Evolutionary conservation across 345 rosid genomes (phyloP).

Genomic region (Aegle marmelos): DNA sequence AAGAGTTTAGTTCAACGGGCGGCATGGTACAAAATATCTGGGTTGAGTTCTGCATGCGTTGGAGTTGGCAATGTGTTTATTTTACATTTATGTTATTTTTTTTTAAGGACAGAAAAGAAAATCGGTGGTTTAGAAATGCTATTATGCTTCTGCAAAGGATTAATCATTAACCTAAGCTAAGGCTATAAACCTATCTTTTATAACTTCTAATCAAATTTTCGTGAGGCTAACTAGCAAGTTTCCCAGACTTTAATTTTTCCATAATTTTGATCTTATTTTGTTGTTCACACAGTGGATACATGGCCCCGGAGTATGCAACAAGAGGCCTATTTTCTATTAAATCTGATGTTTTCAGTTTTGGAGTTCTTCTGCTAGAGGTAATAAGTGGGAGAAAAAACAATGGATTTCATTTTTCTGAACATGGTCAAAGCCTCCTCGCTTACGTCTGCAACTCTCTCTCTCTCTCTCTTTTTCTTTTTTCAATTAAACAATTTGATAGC

Average conservation of each 20-base stretch:
- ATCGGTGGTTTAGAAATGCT: too few relatives aligned
- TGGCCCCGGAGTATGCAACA: slow-evolving; percentile 41
- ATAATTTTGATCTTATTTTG: background rate
- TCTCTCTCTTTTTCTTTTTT: background rate
- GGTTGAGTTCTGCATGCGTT: too few relatives aligned
- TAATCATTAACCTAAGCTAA: too few relatives aligned
- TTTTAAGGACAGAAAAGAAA: too few relatives aligned
- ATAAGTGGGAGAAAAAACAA: slow-evolving; percentile 34
- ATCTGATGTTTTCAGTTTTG: slow-evolving; percentile 45
- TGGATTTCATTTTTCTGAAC: slow-evolving; percentile 22
- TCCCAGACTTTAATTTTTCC: background rate
- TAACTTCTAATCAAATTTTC: too few relatives aligned
- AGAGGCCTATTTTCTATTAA: slow-evolving; percentile 37
- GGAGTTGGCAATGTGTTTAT: too few relatives aligned
- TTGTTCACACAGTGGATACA: slow-evolving; percentile 24
- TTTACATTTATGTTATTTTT: too few relatives aligned
- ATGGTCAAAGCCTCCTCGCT: slow-evolving; percentile 27
- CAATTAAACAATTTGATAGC: too few relatives aligned
- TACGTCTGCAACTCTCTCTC: slow-evolving; percentile 22
- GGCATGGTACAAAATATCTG: too few relatives aligned
- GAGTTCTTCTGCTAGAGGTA: slow-evolving; percentile 41
- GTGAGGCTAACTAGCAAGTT: background rate
- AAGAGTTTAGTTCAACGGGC: too few relatives aligned
- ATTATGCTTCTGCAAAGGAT: too few relatives aligned
- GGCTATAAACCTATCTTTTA: too few relatives aligned